Conservation (phyloP, 1,139 yeast genomes). For the Zygoascus sp. region DNA sequence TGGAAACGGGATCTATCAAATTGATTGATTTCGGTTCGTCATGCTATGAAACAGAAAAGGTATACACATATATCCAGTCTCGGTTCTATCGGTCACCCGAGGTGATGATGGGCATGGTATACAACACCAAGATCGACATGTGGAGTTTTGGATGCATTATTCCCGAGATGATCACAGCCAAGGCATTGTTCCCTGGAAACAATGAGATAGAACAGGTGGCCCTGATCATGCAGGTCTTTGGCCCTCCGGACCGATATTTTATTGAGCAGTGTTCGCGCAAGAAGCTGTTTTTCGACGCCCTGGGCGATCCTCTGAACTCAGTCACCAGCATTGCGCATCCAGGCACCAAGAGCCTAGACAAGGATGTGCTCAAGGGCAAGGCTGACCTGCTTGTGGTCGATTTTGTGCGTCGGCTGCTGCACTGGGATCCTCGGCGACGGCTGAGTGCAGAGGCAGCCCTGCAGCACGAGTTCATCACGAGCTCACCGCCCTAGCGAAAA, state of each 20-base stretch:
- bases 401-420: slow-evolving; percentile 38
- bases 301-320: slow-evolving; percentile 40
- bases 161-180: slow-evolving; percentile 61
- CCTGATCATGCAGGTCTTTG: slow-evolving; percentile 55
- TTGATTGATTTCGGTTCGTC: slow-evolving; percentile 97
- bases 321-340: slow-evolving; percentile 31
- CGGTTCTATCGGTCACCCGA: slow-evolving; percentile 94
- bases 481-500: neutral
- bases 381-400: slow-evolving; percentile 31
- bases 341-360: slow-evolving; percentile 23
- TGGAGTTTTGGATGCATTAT: slow-evolving; percentile 77
- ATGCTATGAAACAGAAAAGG: slow-evolving; percentile 82
- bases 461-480: slow-evolving; percentile 30
- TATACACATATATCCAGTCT: slow-evolving; percentile 92
- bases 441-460: slow-evolving; percentile 44
- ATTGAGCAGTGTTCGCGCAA: slow-evolving; percentile 39
- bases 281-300: slow-evolving; percentile 40
- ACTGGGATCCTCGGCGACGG: slow-evolving; percentile 55
- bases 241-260: slow-evolving; percentile 49
- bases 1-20: slow-evolving; percentile 82
- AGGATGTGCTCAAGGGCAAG: slow-evolving; percentile 19
- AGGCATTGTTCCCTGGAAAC: slow-evolving; percentile 65
- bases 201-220: slow-evolving; percentile 65
- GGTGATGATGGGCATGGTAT: slow-evolving; percentile 73
- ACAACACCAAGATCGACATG: slow-evolving; percentile 64